Base-by-base conservation (phyloP, 208 protist species). In the Leishmania amazonensis region DNA sequence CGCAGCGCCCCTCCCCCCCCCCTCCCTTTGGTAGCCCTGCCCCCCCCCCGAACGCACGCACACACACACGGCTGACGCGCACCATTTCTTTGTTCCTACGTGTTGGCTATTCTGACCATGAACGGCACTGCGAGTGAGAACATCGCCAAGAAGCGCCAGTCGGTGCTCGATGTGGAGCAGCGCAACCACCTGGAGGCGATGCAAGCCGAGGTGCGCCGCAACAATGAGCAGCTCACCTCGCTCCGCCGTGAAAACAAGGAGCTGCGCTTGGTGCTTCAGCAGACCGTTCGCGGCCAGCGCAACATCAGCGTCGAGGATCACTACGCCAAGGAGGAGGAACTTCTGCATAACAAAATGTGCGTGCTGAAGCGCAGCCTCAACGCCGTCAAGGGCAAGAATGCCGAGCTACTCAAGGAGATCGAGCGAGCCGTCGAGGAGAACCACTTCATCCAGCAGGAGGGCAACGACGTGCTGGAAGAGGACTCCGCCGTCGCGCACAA, bases 211-310 rank as follows among this genome's bases (percentile, higher is more conserved):
- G 80, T 98, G 24, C 94, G 95, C 31, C 89, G 90, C 57, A 98
- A 98, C 88, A 94, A 96, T 40, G 94, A 98, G 53, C 76, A 84
- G n/a, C 90, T 98, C 40, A 95, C 91, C 4, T 86, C 86, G 1
- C 90, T 98, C 31, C 93, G 95, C 19, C 87, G 90, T 31, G 95
- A 98, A 72, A 98, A 98, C 85, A 98, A 97, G 68, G 90, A 97
- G 75, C 89, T 99, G 21, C 83, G 88, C 53, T 51, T 83, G 45
- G 86, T 83, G 5, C 80, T 90, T 24, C 86, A 87, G 77, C 94
- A 90, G 83, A 87, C 85, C 51, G 77, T 86, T n/a, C 92, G 89
- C 47, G 89, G 88, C 4, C 89, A 97, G 85, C 80, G 78, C 47
- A 87, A 87, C 80, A 81, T 93, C 62, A 88, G 89, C 70, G 90